Evolutionary conservation across 2,329 filamentous ascomycete genomes (phyloP), one percentile per base, ranked within the genome.

Genomic region (Xylariaceae sp.): DNA sequence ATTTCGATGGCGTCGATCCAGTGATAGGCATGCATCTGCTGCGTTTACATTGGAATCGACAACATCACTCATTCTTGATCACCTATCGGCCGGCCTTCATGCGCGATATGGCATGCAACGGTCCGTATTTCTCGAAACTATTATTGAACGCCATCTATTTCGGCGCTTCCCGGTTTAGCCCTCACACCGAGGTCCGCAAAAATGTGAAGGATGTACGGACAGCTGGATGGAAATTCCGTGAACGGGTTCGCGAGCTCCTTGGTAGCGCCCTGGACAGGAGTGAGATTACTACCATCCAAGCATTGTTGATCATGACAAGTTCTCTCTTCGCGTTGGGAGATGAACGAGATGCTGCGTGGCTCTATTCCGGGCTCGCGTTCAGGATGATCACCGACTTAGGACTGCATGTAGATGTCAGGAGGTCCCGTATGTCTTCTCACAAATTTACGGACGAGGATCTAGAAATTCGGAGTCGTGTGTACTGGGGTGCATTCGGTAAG

Each of bases 331-430:
- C 74, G 0, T 56, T 70, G 2, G 65, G 69, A n/a, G 69, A 72
- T 37, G 68, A 77, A 48, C 60, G 68, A 22, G 76, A 72, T 43
- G 66, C 67, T 4, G 71, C 76, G 2, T 82, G 78, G 78, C 50
- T 79, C 4, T 81, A 80, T 44, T 68, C 73, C 38, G 77, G 76
- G 1, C 67, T 75, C 47, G 76, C 77, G 0, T 76, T 79, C 43
- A 66, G 74, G 9, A 72, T 80, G 60, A 61, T 79, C 19, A 68
- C 72, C 38, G 77, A 81, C 50, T 54, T 80, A 4, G 70, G 74
- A 0, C 69, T 79, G 47, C 73, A 77, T 47, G 64, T 74, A 15
- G 65, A 37, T 26, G 35, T 37, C 4, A 11, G 28, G 28, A 26
- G 19, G 15, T 29, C 33, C 4, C 13, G 68, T 55, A 58, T 56